These are phyloP conservation scores for Coemansia sp. DNA, from an alignment of 192 early-diverging fungal genomes.

Conservation along the genomic window DNA sequence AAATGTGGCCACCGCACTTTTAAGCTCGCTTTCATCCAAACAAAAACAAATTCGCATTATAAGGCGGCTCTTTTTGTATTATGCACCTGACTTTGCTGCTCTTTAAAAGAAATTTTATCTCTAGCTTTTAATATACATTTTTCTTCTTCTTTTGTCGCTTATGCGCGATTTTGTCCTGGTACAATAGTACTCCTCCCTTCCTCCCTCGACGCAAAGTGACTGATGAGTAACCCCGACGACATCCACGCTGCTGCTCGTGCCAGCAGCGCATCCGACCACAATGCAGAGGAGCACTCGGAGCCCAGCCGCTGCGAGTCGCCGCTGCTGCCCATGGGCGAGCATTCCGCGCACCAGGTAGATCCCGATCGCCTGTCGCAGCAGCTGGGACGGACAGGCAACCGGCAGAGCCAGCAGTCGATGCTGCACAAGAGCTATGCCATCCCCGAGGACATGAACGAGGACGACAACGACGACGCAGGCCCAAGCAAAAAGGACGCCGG, in stretches of 20 bases:
- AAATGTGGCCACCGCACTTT: slow-evolving; percentile 18
- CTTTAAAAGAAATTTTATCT: no score
- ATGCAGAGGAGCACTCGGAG: slow-evolving; percentile 13
- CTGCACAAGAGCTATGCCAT: slow-evolving; percentile 45
- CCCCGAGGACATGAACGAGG: slow-evolving; percentile 26
- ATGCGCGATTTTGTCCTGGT: no score
- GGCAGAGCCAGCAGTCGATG: slow-evolving; percentile 47
- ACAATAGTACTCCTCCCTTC: no score
- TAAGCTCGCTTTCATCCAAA: slow-evolving; percentile 6
- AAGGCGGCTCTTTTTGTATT: no score
- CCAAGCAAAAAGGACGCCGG: neutral
- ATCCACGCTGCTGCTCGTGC: no score
- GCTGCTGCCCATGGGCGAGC: slow-evolving; percentile 52
- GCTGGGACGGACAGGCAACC: slow-evolving; percentile 20
- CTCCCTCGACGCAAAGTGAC: no score
- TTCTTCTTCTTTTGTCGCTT: no score
- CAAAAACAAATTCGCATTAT: slow-evolving; percentile 3
- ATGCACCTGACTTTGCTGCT: no score
- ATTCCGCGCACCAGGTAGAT: slow-evolving; percentile 23
- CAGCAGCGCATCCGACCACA: no score
- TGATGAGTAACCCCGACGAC: no score
- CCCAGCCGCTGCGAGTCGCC: slow-evolving; percentile 51
- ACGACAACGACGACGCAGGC: neutral
- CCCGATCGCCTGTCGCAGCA: slow-evolving; percentile 43
- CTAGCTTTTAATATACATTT: no score